Percentiles rank a stretch among this genome's conserved stretches.
These are phyloP conservation scores for Fusarium stilboides DNA, from an alignment of 2,329 filamentous ascomycete species.

Conservation along the genomic window DNA sequence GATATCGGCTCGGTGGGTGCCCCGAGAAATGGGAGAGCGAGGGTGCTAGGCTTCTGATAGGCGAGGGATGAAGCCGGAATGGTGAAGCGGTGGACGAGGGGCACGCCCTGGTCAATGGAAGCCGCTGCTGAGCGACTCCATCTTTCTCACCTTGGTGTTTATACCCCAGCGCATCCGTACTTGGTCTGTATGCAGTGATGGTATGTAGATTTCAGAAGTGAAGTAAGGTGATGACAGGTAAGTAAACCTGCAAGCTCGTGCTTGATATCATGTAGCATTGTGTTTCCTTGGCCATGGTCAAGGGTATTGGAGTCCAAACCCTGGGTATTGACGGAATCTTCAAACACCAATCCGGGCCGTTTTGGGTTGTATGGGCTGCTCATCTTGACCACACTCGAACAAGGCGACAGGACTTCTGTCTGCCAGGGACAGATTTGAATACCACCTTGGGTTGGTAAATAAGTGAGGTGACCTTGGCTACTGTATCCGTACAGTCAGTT, in stretches of 20 bases:
- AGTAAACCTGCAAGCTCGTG: not conserved
- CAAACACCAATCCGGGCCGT: conserved; percentile 22
- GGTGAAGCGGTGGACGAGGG: conserved; percentile 43
- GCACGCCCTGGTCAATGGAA: conserved; percentile 39
- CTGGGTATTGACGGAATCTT: conserved; percentile 20
- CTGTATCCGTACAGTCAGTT: conserved; percentile 2
- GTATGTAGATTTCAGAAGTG: too few species aligned
- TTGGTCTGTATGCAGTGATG: conserved; percentile 1
- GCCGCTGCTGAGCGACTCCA: conserved; percentile 33
- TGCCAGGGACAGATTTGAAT: conserved; percentile 25
- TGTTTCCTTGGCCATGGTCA: conserved; percentile 18
- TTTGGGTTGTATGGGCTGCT: conserved; percentile 25
- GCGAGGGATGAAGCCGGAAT: conserved; percentile 45
- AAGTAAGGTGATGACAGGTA: too few species aligned
- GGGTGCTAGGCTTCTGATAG: conserved; percentile 42
- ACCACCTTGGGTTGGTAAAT: conserved; percentile 2
- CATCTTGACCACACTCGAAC: not conserved
- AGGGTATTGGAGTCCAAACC: conserved; percentile 31
- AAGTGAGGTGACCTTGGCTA: conserved; percentile 11
- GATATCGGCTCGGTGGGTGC: conserved; percentile 41
- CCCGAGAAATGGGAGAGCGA: conserved; percentile 44
- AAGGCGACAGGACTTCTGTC: not conserved
- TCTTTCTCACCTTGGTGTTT: conserved; percentile 34
- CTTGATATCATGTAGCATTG: conserved; percentile 11
- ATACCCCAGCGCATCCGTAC: conserved; percentile 23